Evolutionary conservation across 345 rosid species (phyloP).

Genomic region (Clausena lansium): DNA sequence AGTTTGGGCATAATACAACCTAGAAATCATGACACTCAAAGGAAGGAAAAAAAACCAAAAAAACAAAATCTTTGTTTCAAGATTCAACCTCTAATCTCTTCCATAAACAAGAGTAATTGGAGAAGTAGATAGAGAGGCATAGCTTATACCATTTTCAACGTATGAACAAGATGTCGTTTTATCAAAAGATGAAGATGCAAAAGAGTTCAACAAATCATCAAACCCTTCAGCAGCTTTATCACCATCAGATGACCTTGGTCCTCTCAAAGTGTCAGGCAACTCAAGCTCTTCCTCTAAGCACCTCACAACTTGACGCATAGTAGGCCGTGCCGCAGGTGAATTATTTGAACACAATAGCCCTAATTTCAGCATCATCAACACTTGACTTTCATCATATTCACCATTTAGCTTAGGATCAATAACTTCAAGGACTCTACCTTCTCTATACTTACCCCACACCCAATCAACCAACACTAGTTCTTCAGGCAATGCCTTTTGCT

Average conservation of each 20-base stretch:
- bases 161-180: conserved; percentile 25
- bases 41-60: neutral
- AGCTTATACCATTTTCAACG: conserved; percentile 17
- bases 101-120: conserved; percentile 27
- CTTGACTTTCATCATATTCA: conserved; percentile 47
- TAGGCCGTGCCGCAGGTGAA: conserved; percentile 55
- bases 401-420: conserved; percentile 49
- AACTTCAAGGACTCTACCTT: conserved; percentile 47
- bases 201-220: conserved; percentile 30
- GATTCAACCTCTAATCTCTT: neutral
- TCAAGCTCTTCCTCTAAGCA: conserved; percentile 59
- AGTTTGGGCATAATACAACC: neutral
- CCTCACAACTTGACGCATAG: conserved; percentile 64
- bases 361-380: conserved; percentile 51
- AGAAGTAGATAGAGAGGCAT: conserved; percentile 38
- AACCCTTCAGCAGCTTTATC: conserved; percentile 24
- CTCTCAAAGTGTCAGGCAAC: conserved; percentile 27
- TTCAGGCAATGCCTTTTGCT: conserved; percentile 66
- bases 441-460: conserved; percentile 63
- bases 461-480: conserved; percentile 81
- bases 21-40: neutral
- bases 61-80: neutral
- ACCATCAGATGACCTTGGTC: conserved; percentile 13
- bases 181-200: conserved; percentile 38
- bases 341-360: conserved; percentile 77